Evolutionary conservation across 805 yeast species (phyloP).

Genomic region (Saccharomyces jurei): DNA sequence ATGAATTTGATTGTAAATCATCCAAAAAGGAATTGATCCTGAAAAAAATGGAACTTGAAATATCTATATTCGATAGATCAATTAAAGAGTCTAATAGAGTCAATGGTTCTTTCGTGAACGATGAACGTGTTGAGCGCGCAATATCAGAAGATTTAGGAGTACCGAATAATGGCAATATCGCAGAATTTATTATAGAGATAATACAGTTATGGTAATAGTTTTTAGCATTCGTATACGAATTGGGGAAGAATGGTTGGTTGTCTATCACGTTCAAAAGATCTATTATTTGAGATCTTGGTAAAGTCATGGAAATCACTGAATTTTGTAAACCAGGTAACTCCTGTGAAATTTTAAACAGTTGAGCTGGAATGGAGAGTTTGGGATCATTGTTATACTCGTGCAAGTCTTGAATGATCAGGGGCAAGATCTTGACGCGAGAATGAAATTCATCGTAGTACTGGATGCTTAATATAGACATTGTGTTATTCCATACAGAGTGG

Average conservation of each 20-base stretch:
- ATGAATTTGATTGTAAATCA: constrained; percentile 9
- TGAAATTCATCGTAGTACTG: constrained; percentile 9
- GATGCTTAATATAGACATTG: constrained; percentile 6
- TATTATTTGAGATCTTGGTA: constrained; percentile 5
- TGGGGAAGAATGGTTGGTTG: constrained; percentile 5
- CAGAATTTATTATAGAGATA: constrained; percentile 4
- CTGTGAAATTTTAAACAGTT: constrained; percentile 3
- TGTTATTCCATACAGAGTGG: constrained; percentile 3
- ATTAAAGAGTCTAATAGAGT: constrained; percentile 6
- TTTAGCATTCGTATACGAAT: background rate
- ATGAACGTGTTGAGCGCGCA: background rate
- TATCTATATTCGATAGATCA: constrained; percentile 4
- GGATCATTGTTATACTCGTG: background rate
- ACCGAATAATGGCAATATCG: constrained; percentile 12
- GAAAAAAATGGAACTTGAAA: constrained; percentile 8
- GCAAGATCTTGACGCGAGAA: constrained; percentile 5
- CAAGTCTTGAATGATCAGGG: constrained; percentile 3
- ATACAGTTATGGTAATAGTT: constrained; percentile 11
- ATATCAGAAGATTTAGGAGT: background rate
- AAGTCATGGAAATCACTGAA: constrained; percentile 10
- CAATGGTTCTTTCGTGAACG: background rate
- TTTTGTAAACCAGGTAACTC: constrained; percentile 5
- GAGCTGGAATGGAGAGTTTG: constrained; percentile 1
- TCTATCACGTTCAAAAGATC: constrained; percentile 4
- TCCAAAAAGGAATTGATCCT: constrained; percentile 9